Percentiles rank a stretch among this genome's conserved stretches.
phyloP scores from a whole-genome alignment of 306 rosid genomes.

The Dalbergia cochinchinensis region DNA sequence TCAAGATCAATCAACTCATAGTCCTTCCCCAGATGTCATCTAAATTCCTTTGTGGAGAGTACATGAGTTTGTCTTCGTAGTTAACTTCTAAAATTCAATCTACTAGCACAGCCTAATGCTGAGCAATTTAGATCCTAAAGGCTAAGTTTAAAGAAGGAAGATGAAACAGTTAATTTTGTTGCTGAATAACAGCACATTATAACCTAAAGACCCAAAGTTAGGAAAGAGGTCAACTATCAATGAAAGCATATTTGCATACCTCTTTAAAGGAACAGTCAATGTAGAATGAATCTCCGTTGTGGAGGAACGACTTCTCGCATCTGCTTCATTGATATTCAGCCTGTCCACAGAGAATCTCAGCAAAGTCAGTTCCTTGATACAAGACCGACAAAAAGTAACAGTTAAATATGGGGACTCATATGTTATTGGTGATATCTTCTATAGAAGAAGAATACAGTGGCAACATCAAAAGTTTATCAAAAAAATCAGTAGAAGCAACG shows the following conservation, averaged over 20 bases:
- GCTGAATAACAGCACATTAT: constrained; percentile 5
- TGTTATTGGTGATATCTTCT: constrained; percentile 2
- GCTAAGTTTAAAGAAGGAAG: not conserved
- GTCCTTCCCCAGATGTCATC: too few relatives aligned
- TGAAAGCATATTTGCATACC: constrained; percentile 55
- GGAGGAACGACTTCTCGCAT: constrained; percentile 53
- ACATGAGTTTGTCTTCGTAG: not conserved
- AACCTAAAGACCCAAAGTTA: constrained; percentile 1
- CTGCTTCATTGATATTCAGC: constrained; percentile 59
- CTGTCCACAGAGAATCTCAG: constrained; percentile 52
- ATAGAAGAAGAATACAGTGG: constrained; percentile 33
- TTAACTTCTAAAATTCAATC: not conserved
- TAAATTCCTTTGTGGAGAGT: too few relatives aligned
- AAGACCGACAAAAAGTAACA: constrained; percentile 7
- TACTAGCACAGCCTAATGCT: not conserved
- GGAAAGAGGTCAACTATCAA: constrained; percentile 9
- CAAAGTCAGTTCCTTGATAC: constrained; percentile 47
- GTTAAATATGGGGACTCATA: constrained; percentile 18
- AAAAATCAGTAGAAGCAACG: constrained; percentile 22
- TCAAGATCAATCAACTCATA: not conserved
- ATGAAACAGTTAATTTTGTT: not conserved
- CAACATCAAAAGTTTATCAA: constrained; percentile 19
- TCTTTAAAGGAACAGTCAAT: constrained; percentile 72
- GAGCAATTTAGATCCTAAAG: not conserved
- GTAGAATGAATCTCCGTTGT: constrained; percentile 63